Conservation (phyloP, 1,284 basidiomycete species). For the Ceratobasidium sp. region DNA sequence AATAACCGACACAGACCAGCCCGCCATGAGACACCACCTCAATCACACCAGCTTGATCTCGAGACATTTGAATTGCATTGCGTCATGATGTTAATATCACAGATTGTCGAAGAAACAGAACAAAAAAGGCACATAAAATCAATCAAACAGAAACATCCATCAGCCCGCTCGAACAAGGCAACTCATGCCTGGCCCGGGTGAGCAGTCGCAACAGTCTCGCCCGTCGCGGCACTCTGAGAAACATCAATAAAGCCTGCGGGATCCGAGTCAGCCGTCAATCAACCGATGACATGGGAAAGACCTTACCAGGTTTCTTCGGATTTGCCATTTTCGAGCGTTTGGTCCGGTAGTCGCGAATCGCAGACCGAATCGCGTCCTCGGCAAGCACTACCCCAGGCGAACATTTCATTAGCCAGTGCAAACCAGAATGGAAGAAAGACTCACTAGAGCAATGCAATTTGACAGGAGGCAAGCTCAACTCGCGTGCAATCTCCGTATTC, state of each 20-base stretch:
- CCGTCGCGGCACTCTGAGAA: slow-evolving; percentile 69
- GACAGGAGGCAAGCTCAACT: slow-evolving; percentile 93
- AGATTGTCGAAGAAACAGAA: not conserved
- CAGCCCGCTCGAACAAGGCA: not conserved
- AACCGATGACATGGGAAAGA: not conserved
- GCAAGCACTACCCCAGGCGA: slow-evolving; percentile 77
- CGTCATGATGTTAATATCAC: slow-evolving; percentile 4
- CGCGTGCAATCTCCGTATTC: slow-evolving; percentile 99
- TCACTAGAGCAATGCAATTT: slow-evolving; percentile 90
- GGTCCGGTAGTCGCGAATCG: slow-evolving; percentile 88
- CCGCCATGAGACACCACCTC: not conserved
- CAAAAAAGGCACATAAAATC: not conserved
- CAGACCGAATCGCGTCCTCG: slow-evolving; percentile 96
- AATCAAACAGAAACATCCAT: not conserved
- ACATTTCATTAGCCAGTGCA: too few relatives aligned
- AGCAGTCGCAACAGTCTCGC: slow-evolving; percentile 70
- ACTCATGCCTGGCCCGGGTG: slow-evolving; percentile 56
- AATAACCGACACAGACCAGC: not conserved
- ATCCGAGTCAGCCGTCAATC: slow-evolving; percentile 1
- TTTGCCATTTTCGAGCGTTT: slow-evolving; percentile 69
- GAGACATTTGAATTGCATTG: not conserved
- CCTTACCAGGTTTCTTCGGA: slow-evolving; percentile 55
- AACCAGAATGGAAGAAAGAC: too few relatives aligned
- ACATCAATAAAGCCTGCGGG: slow-evolving; percentile 74
- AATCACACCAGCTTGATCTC: not conserved